Base-by-base conservation (phyloP, 2,329 filamentous ascomycete species). In the Monosporascus sp. region DNA sequence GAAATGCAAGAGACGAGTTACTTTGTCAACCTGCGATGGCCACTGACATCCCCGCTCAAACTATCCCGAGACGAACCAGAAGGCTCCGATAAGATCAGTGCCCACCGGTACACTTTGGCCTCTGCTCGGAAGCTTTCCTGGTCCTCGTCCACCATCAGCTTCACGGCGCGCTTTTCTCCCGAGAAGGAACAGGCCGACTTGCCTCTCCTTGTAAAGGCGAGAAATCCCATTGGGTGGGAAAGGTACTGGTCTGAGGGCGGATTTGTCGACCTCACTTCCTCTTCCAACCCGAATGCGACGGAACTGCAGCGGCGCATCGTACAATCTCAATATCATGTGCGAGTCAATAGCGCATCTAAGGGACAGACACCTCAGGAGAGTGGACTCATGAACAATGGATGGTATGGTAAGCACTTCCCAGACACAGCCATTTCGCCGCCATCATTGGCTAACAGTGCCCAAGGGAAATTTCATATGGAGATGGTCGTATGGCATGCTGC, bases 361-460 rank as follows among this genome's bases (percentile, higher is more conserved):
- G 69, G 69, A 0, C 62, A 70, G 17, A 67, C 71, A 1, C 72
- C 73, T 0, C 73, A 76, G 55, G 74, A 76, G 60, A 73, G 70
- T 18, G 73, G 73, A 0, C 55, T 75, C 1, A 71, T 75, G 60
- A 76, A 75, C 38, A 75, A 75, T 38, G 74, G 74, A 2, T 76
- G 74, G 73, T 74, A 75, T 42, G 72, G 72, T 57, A 60, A 68
- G 54, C 9, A 42, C 18, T 39, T 18, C 9, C 38, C n/a, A 24
- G 9, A 9, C 14, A 20, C 5, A 11, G 39, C 18, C 18, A 20
- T 20, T 9, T 42, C 22, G 22, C 11, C 8, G 3, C 15, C 37
- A 18, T n/a, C 3, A 42, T 18, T 42, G 11, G 22, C 9, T 42
- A 20, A 39, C 9, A 18, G 9, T 42, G 6, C 3, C 11, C 7